Evolutionary conservation across 306 rosid species (phyloP).

Genomic region (Prunus kanzakura): DNA sequence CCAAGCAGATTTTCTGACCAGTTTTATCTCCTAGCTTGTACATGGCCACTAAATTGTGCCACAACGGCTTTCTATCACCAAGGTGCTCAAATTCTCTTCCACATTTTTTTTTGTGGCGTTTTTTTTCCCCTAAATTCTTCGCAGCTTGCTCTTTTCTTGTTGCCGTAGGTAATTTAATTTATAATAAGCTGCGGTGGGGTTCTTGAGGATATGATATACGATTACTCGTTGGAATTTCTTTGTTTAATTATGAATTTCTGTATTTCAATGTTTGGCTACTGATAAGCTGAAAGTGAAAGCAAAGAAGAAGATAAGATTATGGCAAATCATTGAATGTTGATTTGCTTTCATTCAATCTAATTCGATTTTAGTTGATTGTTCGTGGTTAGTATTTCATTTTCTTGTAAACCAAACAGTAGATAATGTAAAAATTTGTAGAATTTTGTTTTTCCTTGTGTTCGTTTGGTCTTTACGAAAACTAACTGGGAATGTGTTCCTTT

Average conservation of each 20-base stretch:
- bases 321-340: background rate
- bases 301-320: background rate
- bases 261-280: slow-evolving; percentile 18
- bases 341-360: background rate
- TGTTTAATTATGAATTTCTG: background rate
- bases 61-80: slow-evolving; percentile 42
- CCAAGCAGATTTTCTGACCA: slow-evolving; percentile 13
- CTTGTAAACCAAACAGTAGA: background rate
- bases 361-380: background rate
- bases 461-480: background rate
- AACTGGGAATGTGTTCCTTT: background rate
- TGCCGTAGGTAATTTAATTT: slow-evolving; percentile 1
- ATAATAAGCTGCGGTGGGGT: slow-evolving; percentile 12
- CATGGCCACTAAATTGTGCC: slow-evolving; percentile 66
- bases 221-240: background rate
- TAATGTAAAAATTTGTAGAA: background rate
- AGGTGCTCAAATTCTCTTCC: slow-evolving; percentile 45
- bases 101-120: background rate
- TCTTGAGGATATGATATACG: background rate
- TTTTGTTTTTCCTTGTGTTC: background rate
- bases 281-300: slow-evolving; percentile 3
- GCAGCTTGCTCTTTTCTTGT: background rate
- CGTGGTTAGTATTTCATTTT: background rate
- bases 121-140: background rate
- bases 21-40: slow-evolving; percentile 3